phyloP scores from a whole-genome alignment of 2,329 filamentous ascomycete genomes.

The Neobulgaria alba region DNA sequence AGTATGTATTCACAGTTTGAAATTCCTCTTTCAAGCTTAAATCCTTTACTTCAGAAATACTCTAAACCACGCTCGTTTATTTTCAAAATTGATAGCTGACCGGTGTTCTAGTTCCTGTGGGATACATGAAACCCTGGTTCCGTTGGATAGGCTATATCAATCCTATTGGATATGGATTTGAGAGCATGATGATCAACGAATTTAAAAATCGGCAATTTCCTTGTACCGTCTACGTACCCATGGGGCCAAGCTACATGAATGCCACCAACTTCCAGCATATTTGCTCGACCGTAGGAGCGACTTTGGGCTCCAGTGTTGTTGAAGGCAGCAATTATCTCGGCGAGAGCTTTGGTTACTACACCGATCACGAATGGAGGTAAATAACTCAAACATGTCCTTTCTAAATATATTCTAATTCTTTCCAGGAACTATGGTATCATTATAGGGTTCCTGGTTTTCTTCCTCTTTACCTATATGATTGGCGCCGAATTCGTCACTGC shows the following conservation, averaged over 20 bases:
- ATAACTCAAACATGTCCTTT: constrained; percentile 26
- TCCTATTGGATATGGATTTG: constrained; percentile 62
- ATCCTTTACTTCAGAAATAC: too few species aligned
- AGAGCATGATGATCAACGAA: constrained; percentile 61
- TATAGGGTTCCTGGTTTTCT: not conserved
- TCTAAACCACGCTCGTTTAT: not conserved
- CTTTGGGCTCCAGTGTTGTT: constrained; percentile 38
- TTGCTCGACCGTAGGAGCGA: constrained; percentile 48
- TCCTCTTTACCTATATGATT: not conserved
- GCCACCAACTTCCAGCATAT: constrained; percentile 32
- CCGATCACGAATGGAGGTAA: constrained; percentile 48
- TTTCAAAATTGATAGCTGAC: not conserved
- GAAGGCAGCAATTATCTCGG: constrained; percentile 50
- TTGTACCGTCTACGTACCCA: constrained; percentile 43
- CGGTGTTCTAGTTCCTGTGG: not conserved
- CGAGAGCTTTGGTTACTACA: constrained; percentile 41
- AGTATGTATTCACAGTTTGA: constrained; percentile 19
- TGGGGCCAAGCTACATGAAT: constrained; percentile 39
- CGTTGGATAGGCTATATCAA: constrained; percentile 54
- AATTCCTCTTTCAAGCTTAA: too few species aligned
- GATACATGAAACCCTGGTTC: constrained; percentile 37
- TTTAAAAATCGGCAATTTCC: constrained; percentile 50
- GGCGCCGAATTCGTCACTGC: not conserved
- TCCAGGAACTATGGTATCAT: not conserved
- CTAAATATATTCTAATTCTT: not conserved